phyloP scores from a whole-genome alignment of 2,329 filamentous ascomycete species.

The Tothia fuscella region DNA sequence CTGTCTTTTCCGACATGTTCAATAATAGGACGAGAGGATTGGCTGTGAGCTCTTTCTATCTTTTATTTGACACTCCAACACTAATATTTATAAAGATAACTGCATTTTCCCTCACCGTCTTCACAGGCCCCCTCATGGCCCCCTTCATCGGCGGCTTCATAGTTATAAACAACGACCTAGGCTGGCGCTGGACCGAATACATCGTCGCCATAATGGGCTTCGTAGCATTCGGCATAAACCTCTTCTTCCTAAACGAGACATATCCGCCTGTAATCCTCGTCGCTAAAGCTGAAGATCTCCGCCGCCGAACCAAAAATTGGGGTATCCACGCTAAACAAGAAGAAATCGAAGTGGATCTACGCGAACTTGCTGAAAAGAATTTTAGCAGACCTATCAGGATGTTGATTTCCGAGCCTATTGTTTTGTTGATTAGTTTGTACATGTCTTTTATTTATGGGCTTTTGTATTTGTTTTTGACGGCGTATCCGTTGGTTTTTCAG shows the following conservation, averaged over 20 bases:
- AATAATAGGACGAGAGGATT: conserved; percentile 32
- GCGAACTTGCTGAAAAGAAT: conserved; percentile 39
- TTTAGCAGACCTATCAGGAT: conserved; percentile 39
- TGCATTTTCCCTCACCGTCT: conserved; percentile 40
- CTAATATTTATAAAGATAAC: conserved; percentile 25
- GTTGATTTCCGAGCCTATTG: conserved; percentile 38
- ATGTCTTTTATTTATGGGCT: conserved; percentile 41
- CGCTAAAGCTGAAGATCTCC: conserved; percentile 41
- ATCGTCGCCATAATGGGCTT: conserved; percentile 42
- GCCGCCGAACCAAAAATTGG: conserved; percentile 46
- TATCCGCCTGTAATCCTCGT: conserved; percentile 48
- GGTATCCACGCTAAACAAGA: conserved; percentile 48
- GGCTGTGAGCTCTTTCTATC: conserved; percentile 13
- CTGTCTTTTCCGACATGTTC: conserved; percentile 46
- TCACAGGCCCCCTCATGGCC: conserved; percentile 40
- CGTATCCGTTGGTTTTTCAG: conserved; percentile 72
- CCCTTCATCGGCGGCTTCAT: conserved; percentile 46
- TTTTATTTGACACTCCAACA: background rate
- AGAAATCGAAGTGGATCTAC: conserved; percentile 41
- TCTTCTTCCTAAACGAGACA: conserved; percentile 45
- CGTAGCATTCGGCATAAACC: conserved; percentile 32
- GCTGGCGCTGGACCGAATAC: conserved; percentile 42
- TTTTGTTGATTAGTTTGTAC: conserved; percentile 35
- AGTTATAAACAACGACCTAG: conserved; percentile 32
- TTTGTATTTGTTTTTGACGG: conserved; percentile 75